Evolutionary conservation across 192 early-diverging fungal species (phyloP).

Genomic region (Bifiguratus adelaidae): DNA sequence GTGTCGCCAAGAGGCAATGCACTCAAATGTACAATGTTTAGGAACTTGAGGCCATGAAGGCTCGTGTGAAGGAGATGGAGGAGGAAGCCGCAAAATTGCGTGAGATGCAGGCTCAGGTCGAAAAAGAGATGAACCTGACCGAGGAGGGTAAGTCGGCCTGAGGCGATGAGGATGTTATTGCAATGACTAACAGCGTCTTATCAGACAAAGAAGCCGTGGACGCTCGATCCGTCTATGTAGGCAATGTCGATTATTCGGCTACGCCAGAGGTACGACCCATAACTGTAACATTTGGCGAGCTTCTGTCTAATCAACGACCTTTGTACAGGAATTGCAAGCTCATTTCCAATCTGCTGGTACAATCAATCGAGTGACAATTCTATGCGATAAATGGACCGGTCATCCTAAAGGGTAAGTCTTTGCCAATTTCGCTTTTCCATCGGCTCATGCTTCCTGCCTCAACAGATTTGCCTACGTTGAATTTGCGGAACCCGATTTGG

Average conservation of each 20-base stretch:
- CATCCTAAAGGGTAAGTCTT: slow-evolving; percentile 62
- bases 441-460: background rate
- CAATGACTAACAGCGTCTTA: background rate
- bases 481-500: slow-evolving; percentile 76
- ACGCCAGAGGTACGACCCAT: too few relatives aligned
- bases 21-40: too few relatives aligned
- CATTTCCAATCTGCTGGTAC: slow-evolving; percentile 93
- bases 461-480: slow-evolving; percentile 72
- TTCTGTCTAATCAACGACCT: too few relatives aligned
- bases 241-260: slow-evolving; percentile 91
- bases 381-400: slow-evolving; percentile 90
- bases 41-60: slow-evolving; percentile 76
- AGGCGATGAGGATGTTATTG: background rate
- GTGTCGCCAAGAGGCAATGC: too few relatives aligned
- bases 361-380: slow-evolving; percentile 94
- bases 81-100: slow-evolving; percentile 71
- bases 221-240: slow-evolving; percentile 83
- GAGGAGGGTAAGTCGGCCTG: slow-evolving; percentile 29
- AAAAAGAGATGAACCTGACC: slow-evolving; percentile 54
- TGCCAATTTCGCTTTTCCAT: background rate
- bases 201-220: slow-evolving; percentile 69
- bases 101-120: slow-evolving; percentile 63
- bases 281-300: too few relatives aligned
- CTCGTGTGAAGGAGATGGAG: slow-evolving; percentile 71
- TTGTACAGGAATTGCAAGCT: slow-evolving; percentile 84